Base-by-base conservation (phyloP, 179 eudicot genomes). In the Vitellaria paradoxa region DNA sequence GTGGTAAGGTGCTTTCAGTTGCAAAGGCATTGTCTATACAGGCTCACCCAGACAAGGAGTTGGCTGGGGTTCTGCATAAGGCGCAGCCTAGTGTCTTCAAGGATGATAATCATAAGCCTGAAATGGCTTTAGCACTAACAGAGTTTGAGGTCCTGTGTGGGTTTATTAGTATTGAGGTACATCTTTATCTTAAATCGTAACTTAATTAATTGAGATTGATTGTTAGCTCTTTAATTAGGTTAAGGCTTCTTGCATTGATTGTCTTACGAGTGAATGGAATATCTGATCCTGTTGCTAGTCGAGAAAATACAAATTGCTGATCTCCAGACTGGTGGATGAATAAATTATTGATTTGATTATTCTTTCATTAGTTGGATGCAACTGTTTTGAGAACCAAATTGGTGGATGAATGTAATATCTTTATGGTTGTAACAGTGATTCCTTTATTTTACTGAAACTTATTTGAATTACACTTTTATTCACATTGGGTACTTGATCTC, bases 51-150 rank as follows among this genome's bases (percentile, higher is more conserved):
- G 93, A 93, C 77, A 93, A 91, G 84, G 85, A 80, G 76, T 82
- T 91, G 76, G 99, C 99, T 0, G 83, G 55, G 76, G 23, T 82
- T 65, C 78, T 95, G 84, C 97, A 95, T 66, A 85, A 82, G 37
- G 68, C 76, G 52, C 87, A 86, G 74, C 99, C 99, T 6, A 79
- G 84, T 68, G 84, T 81, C 37, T 95, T 88, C 81, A 95, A 90
- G 78, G 97, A 93, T 83, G 91, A 20, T 20, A 95, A 90, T 81
- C 99, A 95, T 84, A 95, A 95, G 87, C 97, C 99, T 26, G 99
- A 95, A 82, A 90, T 95, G 97, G 97, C 94, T 84, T 70, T 95
- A 82, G 99, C 99, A 45, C 65, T 95, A 37, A 93, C 99, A 1
- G 88, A 93, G 68, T 95, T 95, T 68, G 92, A 95, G 90, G 96